A percentile compares a stretch with the other conserved stretches of the same genome.
These are phyloP conservation scores for Lipomyces yamadae DNA, from an alignment of 805 yeast species.

Conservation along the genomic window DNA sequence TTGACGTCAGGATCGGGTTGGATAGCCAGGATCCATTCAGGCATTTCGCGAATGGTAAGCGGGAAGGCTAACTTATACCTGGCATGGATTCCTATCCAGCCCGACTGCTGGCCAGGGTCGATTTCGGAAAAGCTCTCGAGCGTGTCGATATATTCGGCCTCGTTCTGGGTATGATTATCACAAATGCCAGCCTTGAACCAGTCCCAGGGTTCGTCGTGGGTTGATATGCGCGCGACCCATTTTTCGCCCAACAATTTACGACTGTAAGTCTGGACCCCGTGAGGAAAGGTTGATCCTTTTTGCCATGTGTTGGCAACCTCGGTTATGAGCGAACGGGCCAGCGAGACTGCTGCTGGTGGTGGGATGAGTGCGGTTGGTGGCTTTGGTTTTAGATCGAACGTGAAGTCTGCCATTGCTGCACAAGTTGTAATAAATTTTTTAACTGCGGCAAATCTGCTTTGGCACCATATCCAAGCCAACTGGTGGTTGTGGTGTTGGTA, in stretches of 20 bases:
- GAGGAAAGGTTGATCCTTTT: conserved; percentile 1
- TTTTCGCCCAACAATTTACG: conserved; percentile 38
- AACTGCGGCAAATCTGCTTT: not conserved
- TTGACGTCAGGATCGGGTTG: conserved; percentile 42
- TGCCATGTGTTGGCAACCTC: conserved; percentile 27
- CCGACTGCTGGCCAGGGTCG: conserved; percentile 25
- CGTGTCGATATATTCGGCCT: conserved; percentile 47
- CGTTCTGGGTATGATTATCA: conserved; percentile 49
- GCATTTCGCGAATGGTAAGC: conserved; percentile 46
- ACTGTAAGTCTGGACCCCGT: conserved; percentile 26
- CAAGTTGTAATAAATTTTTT: not conserved
- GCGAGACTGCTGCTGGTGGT: conserved; percentile 25
- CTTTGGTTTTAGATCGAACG: conserved; percentile 25
- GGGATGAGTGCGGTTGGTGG: conserved; percentile 16
- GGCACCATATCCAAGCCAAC: not conserved
- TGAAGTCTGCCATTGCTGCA: conserved; percentile 13
- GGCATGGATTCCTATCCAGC: conserved; percentile 30
- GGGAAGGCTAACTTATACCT: conserved; percentile 47
- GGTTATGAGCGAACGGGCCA: conserved; percentile 30
- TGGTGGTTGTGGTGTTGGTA: not conserved
- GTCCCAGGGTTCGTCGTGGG: conserved; percentile 44
- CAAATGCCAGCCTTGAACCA: conserved; percentile 42
- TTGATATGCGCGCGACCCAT: conserved; percentile 49
- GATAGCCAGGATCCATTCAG: conserved; percentile 44
- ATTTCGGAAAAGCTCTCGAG: conserved; percentile 41